Evolutionary conservation across 2,329 filamentous ascomycete genomes (phyloP).

Genomic region (Arthrocladium fulminans): DNA sequence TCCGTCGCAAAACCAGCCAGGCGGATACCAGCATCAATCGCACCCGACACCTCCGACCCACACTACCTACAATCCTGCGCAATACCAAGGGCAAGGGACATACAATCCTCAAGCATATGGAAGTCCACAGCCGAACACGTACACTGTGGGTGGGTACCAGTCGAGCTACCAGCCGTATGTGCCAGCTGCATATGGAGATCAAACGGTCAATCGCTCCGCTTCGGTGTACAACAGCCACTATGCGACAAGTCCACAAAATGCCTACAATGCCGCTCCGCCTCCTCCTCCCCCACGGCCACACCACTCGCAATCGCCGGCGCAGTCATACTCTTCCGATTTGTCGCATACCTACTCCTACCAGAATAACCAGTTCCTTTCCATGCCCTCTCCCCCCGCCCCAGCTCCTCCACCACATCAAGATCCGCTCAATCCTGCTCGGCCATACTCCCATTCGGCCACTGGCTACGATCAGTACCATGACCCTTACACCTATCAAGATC

Average conservation of each 20-base stretch:
- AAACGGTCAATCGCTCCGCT: conserved; percentile 14
- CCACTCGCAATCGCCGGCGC: background rate
- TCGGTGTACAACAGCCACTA: conserved; percentile 20
- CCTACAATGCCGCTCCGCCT: conserved; percentile 25
- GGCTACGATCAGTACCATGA: conserved; percentile 17
- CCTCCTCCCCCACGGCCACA: conserved; percentile 22
- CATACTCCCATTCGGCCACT: conserved; percentile 22
- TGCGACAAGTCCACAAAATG: conserved; percentile 25
- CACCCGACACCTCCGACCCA: conserved; percentile 25
- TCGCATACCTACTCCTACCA: background rate
- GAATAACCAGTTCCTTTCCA: conserved; percentile 9
- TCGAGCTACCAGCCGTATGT: conserved; percentile 39
- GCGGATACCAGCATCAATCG: conserved; percentile 45
- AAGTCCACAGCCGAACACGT: conserved; percentile 10
- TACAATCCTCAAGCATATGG: conserved; percentile 65
- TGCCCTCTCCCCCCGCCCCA: conserved; percentile 26
- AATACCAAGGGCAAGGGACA: conserved; percentile 38
- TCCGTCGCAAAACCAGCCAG: conserved; percentile 35
- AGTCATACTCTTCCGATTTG: conserved; percentile 1
- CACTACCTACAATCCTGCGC: conserved; percentile 53
- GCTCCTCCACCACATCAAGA: conserved; percentile 33
- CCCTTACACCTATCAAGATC: conserved; percentile 13
- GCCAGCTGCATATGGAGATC: conserved; percentile 40
- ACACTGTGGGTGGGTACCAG: conserved; percentile 1
- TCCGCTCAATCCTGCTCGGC: conserved; percentile 30